Base-by-base conservation (phyloP, 2,329 filamentous ascomycete species). In the Aspergillus bombycis region DNA sequence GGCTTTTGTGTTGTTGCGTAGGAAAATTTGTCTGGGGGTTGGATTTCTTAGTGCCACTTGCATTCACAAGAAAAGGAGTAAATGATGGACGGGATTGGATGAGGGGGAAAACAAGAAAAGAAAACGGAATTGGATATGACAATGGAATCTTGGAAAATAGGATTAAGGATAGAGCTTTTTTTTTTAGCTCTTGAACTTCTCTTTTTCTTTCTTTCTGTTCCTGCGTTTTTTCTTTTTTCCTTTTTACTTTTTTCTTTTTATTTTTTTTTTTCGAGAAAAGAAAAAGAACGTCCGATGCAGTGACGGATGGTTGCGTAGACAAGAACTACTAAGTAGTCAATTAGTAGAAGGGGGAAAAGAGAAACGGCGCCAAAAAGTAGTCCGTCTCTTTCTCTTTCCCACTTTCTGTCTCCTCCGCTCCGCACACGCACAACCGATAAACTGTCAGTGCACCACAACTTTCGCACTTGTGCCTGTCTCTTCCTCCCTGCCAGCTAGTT, bases 261-360 rank as follows among this genome's bases (percentile, higher is more conserved):
- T 38, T 62, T 36, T 62, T 57, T 55, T 57, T 60, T 68, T 60
- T 66, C 65, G 48, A 19, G 11, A 12, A 36, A 16, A 38, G 48
- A 23, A 55, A 55, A 46, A 21, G 28, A 55, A 30, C 54, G 38
- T 64, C 54, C 57, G 50, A 50, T 43, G 57, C 36, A 60, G 56
- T 56, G 63, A 60, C 68, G 67, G 70, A 67, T 70, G 64, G 63
- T 69, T 73, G 72, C 68, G 69, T 72, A 67, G 61, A 58, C 58
- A 61, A 32, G 26, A 16, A n/a, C 12, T 30, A n/a, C 23, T 36
- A 43, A 57, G 36, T 45, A 43, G 54, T 43, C 23, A 23, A 43
- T n/a, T 38, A 57, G 62, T 30, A 50, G 63, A 59, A 58, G 61
- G 63, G 62, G 58, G 36, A 36, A 41, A 46, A 53, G 57, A 48